Base-by-base conservation (phyloP, 148 eudicot species). In the Vaccinium myrtillus region DNA sequence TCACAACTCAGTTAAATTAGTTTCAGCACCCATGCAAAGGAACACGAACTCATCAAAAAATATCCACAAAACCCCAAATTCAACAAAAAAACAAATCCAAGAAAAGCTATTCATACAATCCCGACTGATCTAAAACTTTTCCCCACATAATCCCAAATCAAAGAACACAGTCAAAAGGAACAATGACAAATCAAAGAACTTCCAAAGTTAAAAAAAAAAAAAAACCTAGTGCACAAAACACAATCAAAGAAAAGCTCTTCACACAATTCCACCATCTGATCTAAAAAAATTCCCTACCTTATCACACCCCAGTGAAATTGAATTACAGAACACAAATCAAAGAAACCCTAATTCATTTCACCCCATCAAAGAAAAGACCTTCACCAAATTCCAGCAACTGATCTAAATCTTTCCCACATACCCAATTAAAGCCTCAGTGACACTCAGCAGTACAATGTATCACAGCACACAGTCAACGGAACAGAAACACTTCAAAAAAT, bases 401-500 rank as follows among this genome's bases (percentile, higher is more conserved):
- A 53, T 53, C 55, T 61, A 7, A 21, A 61, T 6, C 67, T 19
- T 61, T 61, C 23, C 67, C 25, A n/a, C 1, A 8, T 50, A 46
- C 32, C 46, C 39, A 71, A 70, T 71, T n/a, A 56, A 76, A 46
- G 43, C 73, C 25, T n/a, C 15, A 67, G 73, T 67, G 4, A 56
- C 48, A 58, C 46, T 43, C 46, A 43, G 6, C 51, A 43, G 74
- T 77, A 83, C 75, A 25, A 13, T 3, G 27, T 43, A 19, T 12
- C 67, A 56, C 53, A 9, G 5, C 78, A 56, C 19, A 23, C 70
- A 30, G 9, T n/a, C 49, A 55, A 59, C 25, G 77, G 23, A 79
- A 73, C 23, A 16, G n/a, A n/a, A 77, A 63, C 61, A 73, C 6
- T 58, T 51, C 21, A 32, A 12, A 51, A 83, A 84, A 78, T 51